These are phyloP conservation scores for Diutina catenulata DNA, from an alignment of 1,139 yeast genomes.

Conservation along the genomic window DNA sequence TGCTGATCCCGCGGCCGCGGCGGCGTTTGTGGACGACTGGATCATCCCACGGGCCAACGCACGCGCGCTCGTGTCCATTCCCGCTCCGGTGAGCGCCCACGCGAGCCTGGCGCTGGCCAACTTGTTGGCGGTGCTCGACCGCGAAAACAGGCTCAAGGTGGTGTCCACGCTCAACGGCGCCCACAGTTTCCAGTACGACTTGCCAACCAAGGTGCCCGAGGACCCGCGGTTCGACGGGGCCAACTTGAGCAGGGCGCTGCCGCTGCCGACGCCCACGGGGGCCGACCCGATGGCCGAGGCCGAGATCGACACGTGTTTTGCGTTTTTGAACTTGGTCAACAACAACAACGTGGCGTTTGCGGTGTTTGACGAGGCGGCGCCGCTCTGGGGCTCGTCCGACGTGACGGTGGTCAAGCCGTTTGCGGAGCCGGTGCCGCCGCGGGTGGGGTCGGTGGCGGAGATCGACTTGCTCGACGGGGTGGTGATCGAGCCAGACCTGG, in stretches of 20 bases:
- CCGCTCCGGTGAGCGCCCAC: neutral
- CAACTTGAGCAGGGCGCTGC: neutral
- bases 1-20: slow-evolving; percentile 7
- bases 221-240: neutral
- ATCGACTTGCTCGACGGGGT: slow-evolving; percentile 1
- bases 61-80: slow-evolving; percentile 12
- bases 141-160: slow-evolving; percentile 25
- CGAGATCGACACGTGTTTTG: slow-evolving; percentile 56
- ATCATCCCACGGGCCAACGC: slow-evolving; percentile 26
- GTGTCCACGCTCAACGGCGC: slow-evolving; percentile 34
- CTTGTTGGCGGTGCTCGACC: slow-evolving; percentile 28
- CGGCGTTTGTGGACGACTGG: slow-evolving; percentile 29
- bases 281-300: slow-evolving; percentile 39
- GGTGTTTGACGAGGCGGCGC: slow-evolving; percentile 1
- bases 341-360: slow-evolving; percentile 25
- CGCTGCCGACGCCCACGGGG: slow-evolving; percentile 1
- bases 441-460: neutral
- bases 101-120: slow-evolving; percentile 9
- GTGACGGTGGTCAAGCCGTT: slow-evolving; percentile 4
- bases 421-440: neutral
- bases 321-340: slow-evolving; percentile 38
- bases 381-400: slow-evolving; percentile 2
- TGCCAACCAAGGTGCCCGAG: slow-evolving; percentile 20
- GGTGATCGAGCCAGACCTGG: slow-evolving; percentile 3
- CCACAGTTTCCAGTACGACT: slow-evolving; percentile 29